Evolutionary conservation across 2,329 filamentous ascomycete genomes (phyloP), one percentile per base, ranked within the genome.

Genomic region (Cryphonectria naterciae): DNA sequence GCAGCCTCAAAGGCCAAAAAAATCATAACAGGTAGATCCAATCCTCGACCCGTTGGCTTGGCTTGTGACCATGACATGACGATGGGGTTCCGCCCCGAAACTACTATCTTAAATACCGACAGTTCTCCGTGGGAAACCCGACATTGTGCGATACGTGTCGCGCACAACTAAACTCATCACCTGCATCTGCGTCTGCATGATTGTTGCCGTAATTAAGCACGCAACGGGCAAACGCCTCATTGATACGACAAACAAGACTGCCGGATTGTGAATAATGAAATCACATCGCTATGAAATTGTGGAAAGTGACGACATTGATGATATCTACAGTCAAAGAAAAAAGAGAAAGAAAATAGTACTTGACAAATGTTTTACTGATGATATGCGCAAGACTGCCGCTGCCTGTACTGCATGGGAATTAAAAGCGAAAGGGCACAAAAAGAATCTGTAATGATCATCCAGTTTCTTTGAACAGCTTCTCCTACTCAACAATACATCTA

Each of bases 51-150:
- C 22, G 19, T 49, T 49, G 46, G 56, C 56, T 32, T 60, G 56
- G 17, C 32, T 60, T 28, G 32, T 61, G 58, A 39, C 35, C 25
- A 39, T 39, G 58, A 37, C 22, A 22, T 19, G 22, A n/a, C 22
- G 19, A 49, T 49, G 46, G 4, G 43, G 46, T n/a, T n/a, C 46
- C 46, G 46, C 22, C 35, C 58, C 19, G 35, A n/a, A n/a, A n/a
- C 46, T 58, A 28, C 15, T 58, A 58, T 58, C 54, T 58, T 58
- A 2, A 32, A 58, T 58, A n/a, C 58, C 58, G 58, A 61, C 35
- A 61, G 58, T 61, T 61, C 58, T 61, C 58, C 58, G 58, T 35
- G 58, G 8, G 17, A 39, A 39, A 13, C 32, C 58, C 54, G 54
- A 58, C 28, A 17, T 13, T 39, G 32, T 22, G 58, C 35, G 58